These are phyloP conservation scores for Trebouxia sp. DNA, from an alignment of 139 green algal genomes.

Conservation along the genomic window DNA sequence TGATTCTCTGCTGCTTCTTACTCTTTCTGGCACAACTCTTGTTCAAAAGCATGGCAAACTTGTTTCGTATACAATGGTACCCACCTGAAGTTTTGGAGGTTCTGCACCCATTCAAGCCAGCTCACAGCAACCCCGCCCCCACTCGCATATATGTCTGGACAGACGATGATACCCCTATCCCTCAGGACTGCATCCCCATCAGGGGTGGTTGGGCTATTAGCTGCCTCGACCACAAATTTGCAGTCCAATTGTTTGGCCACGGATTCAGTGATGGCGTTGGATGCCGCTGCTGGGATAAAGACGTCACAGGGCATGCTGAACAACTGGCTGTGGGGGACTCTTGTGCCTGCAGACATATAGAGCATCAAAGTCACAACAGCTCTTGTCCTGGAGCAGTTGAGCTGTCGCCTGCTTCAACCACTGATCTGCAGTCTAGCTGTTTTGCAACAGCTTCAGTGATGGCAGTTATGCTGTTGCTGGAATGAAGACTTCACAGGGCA, in stretches of 20 bases:
- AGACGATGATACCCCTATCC: constrained; percentile 50
- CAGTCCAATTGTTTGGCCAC: constrained; percentile 31
- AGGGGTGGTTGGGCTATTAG: constrained; percentile 58
- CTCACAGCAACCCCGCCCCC: constrained; percentile 65
- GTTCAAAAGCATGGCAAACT: background rate
- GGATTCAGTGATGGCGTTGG: constrained; percentile 30
- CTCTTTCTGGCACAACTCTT: no score
- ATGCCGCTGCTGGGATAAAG: constrained; percentile 42
- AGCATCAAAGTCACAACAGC: no score
- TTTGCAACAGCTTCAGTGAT: constrained; percentile 33
- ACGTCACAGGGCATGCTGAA: constrained; percentile 41
- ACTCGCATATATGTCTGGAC: constrained; percentile 66
- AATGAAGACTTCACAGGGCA: constrained; percentile 43
- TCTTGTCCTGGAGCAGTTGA: constrained; percentile 65
- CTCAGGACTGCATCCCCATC: constrained; percentile 60
- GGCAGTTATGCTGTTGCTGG: constrained; percentile 34
- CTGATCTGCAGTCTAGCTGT: constrained; percentile 35
- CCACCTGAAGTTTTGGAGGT: constrained; percentile 77
- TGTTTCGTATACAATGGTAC: background rate
- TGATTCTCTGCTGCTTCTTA: no score
- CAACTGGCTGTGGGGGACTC: constrained; percentile 12
- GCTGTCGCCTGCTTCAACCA: constrained; percentile 50
- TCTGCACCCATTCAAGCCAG: constrained; percentile 91
- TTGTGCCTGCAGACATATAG: background rate
- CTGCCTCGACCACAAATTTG: constrained; percentile 48